These are phyloP conservation scores for Pachyrhizus erosus DNA, from an alignment of 306 rosid genomes.

Conservation along the genomic window DNA sequence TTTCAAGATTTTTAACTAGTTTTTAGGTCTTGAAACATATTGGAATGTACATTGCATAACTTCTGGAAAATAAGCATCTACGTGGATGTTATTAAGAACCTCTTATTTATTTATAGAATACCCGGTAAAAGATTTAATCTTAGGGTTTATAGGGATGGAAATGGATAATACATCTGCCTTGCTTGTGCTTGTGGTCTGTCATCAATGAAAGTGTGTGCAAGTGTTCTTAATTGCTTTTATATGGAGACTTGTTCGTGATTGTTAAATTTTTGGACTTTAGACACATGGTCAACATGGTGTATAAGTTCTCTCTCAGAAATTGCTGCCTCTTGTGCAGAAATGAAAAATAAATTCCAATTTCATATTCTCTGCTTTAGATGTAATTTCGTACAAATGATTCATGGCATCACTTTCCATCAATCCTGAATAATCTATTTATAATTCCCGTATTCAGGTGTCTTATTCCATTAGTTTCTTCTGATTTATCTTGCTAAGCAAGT, in stretches of 20 bases:
- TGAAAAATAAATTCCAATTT: not conserved
- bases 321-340: not conserved
- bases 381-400: slow-evolving; percentile 12
- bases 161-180: not conserved
- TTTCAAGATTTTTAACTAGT: not conserved
- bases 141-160: not conserved
- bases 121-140: not conserved
- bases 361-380: not conserved
- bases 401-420: not conserved
- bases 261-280: not conserved
- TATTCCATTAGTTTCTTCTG: slow-evolving; percentile 11
- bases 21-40: not conserved
- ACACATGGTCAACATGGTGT: not conserved
- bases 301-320: not conserved
- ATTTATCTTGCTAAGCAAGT: not conserved
- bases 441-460: slow-evolving; percentile 6
- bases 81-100: not conserved
- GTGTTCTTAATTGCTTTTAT: not conserved
- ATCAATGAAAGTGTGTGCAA: not conserved
- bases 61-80: slow-evolving; percentile 13
- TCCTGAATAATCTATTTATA: not conserved
- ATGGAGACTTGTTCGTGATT: not conserved
- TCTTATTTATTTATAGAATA: not conserved
- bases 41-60: not conserved
- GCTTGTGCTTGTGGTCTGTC: not conserved